Base-by-base conservation (phyloP, 371 early-diverging fungal genomes). In the Funneliformis caledonium region DNA sequence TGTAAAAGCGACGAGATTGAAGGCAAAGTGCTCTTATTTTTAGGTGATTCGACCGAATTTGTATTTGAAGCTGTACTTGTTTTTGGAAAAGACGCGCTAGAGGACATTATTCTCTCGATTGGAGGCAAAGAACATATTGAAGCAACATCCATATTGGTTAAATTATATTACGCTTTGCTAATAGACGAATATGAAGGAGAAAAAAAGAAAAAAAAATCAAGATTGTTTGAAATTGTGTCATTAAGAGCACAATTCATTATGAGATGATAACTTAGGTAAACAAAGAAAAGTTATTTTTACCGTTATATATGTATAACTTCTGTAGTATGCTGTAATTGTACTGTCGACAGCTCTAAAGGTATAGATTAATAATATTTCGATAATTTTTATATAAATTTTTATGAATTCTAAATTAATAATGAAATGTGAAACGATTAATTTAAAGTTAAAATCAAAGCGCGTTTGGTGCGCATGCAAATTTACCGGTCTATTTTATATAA, bases 71-170 rank as follows among this genome's bases (percentile, higher is more conserved):
- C 16, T 4, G n/a, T 22, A 62, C 22, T 31, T 11, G 12, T 65
- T 16, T 19, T 37, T 65, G 16, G 14, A 65, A 37, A 4, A 33
- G 67, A 65, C 67, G 67, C 67, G 67, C 67, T 37, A 37, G 67
- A 22, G 5, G 31, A n/a, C 8, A 72, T 72, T 8, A 47, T 12
- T 47, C 45, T n/a, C 45, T 26, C 72, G 37, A 61, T 33, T 8
- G 61, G 33, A 56, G 76, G 76, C 3, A 75, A 61, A 14, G 75
- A 75, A 59, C 76, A 75, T 37, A 75, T 75, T 10, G 76, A 75
- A 19, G 76, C 59, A 75, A 75, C 76, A 33, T 75, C 76, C 76
- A 75, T 75, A 59, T 56, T 75, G 11, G 16, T 75, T 75, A 16
- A 19, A 59, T 37, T 65, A 65, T 65, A 10, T 62, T 31, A 62